These are phyloP conservation scores for Arachnopeziza araneosa DNA, from an alignment of 2,329 filamentous ascomycete genomes.

Conservation along the genomic window DNA sequence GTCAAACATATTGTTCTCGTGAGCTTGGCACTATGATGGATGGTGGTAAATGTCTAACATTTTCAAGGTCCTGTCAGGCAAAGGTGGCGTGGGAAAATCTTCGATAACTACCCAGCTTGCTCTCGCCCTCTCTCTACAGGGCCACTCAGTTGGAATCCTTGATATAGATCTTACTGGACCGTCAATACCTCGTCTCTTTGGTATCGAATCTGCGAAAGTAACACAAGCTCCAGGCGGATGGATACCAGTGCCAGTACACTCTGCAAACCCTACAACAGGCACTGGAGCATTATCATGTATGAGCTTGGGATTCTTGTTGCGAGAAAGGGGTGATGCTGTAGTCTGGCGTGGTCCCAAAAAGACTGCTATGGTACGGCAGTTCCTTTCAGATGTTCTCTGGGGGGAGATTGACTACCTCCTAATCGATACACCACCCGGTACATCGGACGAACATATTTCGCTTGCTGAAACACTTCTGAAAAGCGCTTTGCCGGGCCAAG, in stretches of 20 bases:
- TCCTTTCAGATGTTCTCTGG: conserved; percentile 89
- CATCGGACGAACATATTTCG: conserved; percentile 94
- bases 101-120: conserved; percentile 96
- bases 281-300: conserved; percentile 72
- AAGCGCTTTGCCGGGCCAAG: conserved; percentile 56
- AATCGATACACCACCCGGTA: conserved; percentile 93
- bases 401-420: conserved; percentile 82
- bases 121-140: conserved; percentile 77
- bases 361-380: conserved; percentile 97
- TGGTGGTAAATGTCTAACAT: conserved; percentile 6
- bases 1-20: conserved; percentile 76
- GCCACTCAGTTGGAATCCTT: conserved; percentile 87
- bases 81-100: conserved; percentile 97
- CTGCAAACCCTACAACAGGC: conserved; percentile 43
- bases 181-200: conserved; percentile 91
- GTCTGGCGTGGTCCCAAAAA: conserved; percentile 99
- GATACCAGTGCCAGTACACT: conserved; percentile 82
- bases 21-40: conserved; percentile 24
- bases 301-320: conserved; percentile 87
- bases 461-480: conserved; percentile 78
- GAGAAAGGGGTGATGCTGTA: conserved; percentile 79
- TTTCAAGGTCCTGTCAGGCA: conserved; percentile 73
- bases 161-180: conserved; percentile 95
- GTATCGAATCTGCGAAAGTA: conserved; percentile 82
- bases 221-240: conserved; percentile 88